phyloP scores from a whole-genome alignment of 176 grass and related monocot species.

The Urochloa ruziziensis region DNA sequence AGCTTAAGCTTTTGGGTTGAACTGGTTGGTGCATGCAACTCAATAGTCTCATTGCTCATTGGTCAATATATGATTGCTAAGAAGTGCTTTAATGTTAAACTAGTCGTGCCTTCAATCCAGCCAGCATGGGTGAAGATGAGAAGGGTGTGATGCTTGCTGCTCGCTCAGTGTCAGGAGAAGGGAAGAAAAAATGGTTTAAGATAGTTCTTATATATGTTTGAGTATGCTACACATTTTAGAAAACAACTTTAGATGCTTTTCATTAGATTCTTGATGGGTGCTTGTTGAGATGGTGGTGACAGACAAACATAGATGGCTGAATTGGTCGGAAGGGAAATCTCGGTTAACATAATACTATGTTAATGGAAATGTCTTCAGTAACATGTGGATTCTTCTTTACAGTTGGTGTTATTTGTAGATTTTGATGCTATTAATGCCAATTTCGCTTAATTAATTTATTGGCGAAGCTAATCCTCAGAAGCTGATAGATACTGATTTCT shows the following conservation, averaged over 20 bases:
- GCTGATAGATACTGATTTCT: not conserved
- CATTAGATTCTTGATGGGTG: not conserved
- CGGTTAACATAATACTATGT: not conserved
- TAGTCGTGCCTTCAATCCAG: not conserved
- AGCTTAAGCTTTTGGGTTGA: no score
- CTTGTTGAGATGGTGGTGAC: not conserved
- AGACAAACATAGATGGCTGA: not conserved
- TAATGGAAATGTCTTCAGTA: constrained; percentile 8
- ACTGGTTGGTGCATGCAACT: no score
- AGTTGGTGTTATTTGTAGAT: not conserved
- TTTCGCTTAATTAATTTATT: not conserved
- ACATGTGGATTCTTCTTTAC: constrained; percentile 1
- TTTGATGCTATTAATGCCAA: not conserved
- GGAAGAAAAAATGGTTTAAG: no score
- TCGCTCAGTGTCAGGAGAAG: no score
- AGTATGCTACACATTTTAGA: no score
- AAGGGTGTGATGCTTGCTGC: no score
- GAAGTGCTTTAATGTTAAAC: not conserved
- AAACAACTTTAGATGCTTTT: no score
- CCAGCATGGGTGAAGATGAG: not conserved
- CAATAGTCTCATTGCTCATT: no score
- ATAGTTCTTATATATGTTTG: no score
- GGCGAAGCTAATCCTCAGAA: not conserved
- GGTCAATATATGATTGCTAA: not conserved
- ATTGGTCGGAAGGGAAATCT: not conserved